Evolutionary conservation across 31 red algal genomes (phyloP).

Genomic region (Asparagopsis taxiformis): DNA sequence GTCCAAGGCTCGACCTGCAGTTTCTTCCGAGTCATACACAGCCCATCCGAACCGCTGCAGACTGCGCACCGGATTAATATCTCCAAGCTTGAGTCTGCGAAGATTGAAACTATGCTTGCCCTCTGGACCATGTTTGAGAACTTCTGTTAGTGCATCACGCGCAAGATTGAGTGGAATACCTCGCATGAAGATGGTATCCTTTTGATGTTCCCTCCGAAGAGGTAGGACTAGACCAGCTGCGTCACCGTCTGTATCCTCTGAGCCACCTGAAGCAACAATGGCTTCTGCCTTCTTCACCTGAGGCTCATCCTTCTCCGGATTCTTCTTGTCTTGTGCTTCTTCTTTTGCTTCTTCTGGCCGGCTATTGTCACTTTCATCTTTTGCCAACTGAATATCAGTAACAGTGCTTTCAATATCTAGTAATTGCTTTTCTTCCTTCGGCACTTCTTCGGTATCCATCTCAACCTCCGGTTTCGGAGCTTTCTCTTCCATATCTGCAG

Average conservation of each 20-base stretch:
- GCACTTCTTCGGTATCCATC: not conserved
- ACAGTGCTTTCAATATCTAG: no score
- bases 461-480: not conserved
- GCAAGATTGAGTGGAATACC: slow-evolving; percentile 53
- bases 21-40: slow-evolving; percentile 46
- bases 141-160: slow-evolving; percentile 33
- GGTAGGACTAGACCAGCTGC: slow-evolving; percentile 10
- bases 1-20: slow-evolving; percentile 26
- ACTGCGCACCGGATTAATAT: slow-evolving; percentile 48
- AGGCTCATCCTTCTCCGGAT: no score
- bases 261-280: no score
- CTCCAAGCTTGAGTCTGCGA: slow-evolving; percentile 57
- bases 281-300: no score
- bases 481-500: slow-evolving; percentile 18
- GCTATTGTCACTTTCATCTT: no score
- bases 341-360: no score
- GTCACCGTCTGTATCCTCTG: not conserved
- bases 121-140: slow-evolving; percentile 30
- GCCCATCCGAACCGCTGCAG: slow-evolving; percentile 75
- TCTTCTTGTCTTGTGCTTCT: no score
- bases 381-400: no score
- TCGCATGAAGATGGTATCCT: slow-evolving; percentile 65
- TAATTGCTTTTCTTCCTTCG: no score
- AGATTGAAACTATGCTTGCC: slow-evolving; percentile 33
- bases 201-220: slow-evolving; percentile 14